Percentiles rank a stretch among this genome's conserved stretches.
These are phyloP conservation scores for Handroanthus guayacan DNA, from an alignment of 257 asterid genomes.

Conservation along the genomic window DNA sequence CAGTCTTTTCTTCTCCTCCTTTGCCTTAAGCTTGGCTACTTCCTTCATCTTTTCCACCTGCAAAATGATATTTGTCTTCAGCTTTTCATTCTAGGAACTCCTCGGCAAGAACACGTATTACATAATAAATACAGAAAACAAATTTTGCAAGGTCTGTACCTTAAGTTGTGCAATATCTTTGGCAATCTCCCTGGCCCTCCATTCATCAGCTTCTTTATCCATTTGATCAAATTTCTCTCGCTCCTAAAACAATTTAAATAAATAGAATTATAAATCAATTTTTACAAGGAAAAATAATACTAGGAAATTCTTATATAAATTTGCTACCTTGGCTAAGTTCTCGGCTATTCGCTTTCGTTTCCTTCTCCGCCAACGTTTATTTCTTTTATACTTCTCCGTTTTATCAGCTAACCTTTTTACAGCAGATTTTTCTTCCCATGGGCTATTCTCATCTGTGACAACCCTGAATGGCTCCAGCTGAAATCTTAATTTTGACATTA, in stretches of 20 bases:
- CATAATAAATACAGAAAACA: not conserved
- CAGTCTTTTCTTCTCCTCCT: conserved; percentile 75
- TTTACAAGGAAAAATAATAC: conserved; percentile 10
- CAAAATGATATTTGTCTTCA: conserved; percentile 24
- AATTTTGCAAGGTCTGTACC: conserved; percentile 51
- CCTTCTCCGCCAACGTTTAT: conserved; percentile 85
- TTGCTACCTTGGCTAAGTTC: conserved; percentile 62
- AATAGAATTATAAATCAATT: conserved; percentile 18
- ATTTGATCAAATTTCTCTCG: conserved; percentile 59
- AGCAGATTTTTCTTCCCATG: conserved; percentile 94
- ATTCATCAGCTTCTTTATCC: conserved; percentile 93
- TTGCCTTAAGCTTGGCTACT: conserved; percentile 84
- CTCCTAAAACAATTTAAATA: conserved; percentile 56
- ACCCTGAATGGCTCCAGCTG: conserved; percentile 90
- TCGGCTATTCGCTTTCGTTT: conserved; percentile 78
- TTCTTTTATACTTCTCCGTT: conserved; percentile 75
- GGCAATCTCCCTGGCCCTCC: conserved; percentile 90
- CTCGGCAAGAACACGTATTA: not conserved
- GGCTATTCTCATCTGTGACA: conserved; percentile 65
- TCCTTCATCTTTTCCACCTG: conserved; percentile 93
- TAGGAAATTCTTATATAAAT: not conserved
- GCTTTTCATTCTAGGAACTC: conserved; percentile 4
- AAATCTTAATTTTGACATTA: conserved; percentile 64
- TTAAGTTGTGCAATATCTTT: conserved; percentile 80
- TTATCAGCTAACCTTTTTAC: conserved; percentile 65